phyloP scores from a whole-genome alignment of 177 flowering plant species.

The Vitis hybrid region DNA sequence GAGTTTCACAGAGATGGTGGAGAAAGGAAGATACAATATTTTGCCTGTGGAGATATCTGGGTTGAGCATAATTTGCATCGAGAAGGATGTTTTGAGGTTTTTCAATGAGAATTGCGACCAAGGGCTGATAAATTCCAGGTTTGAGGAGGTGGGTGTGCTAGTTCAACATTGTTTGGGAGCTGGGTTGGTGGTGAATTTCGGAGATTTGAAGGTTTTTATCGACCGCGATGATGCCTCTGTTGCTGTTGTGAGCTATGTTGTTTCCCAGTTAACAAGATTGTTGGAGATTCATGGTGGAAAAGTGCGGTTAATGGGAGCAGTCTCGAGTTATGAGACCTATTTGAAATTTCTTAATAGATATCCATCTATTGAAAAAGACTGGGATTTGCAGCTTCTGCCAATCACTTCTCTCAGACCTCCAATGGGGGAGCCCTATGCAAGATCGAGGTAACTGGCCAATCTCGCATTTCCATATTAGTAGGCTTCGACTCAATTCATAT shows the following conservation, averaged over 20 bases:
- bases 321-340: constrained; percentile 56
- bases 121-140: constrained; percentile 24
- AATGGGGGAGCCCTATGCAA: constrained; percentile 39
- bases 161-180: constrained; percentile 31
- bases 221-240: constrained; percentile 17
- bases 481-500: too few species aligned
- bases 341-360: constrained; percentile 50
- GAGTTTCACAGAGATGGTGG: constrained; percentile 41
- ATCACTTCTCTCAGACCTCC: constrained; percentile 61
- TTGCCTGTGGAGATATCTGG: constrained; percentile 49
- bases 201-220: constrained; percentile 60
- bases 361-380: constrained; percentile 75
- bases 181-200: constrained; percentile 59
- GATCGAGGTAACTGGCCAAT: constrained; percentile 48
- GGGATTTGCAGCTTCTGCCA: constrained; percentile 83
- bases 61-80: constrained; percentile 41
- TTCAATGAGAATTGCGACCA: constrained; percentile 24
- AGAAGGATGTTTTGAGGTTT: constrained; percentile 37
- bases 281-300: constrained; percentile 38
- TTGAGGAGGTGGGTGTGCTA: constrained; percentile 40
- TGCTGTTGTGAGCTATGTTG: constrained; percentile 32
- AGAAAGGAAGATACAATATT: constrained; percentile 26
- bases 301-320: constrained; percentile 70
- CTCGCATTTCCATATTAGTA: not conserved
- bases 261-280: constrained; percentile 45